Evolutionary conservation across 2,329 filamentous ascomycete species (phyloP).

Genomic region (Epichloe gansuensis): DNA sequence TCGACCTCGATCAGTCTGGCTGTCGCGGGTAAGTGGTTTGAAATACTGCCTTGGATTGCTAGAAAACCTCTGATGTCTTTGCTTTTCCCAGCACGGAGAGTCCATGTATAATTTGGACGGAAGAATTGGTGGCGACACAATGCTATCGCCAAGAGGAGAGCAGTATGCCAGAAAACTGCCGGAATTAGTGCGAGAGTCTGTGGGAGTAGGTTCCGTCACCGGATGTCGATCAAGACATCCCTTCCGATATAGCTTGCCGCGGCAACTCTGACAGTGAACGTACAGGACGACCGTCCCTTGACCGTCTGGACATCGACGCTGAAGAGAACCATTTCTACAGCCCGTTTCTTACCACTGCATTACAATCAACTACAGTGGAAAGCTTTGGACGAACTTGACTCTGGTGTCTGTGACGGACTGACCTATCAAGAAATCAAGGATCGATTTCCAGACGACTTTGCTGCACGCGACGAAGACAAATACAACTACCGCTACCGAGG

Average conservation of each 20-base stretch:
- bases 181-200: conserved; percentile 70
- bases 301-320: conserved; percentile 52
- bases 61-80: background rate
- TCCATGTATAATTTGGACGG: conserved; percentile 84
- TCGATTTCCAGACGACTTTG: conserved; percentile 85
- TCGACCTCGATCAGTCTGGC: conserved; percentile 88
- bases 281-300: conserved; percentile 44
- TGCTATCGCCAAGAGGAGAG: conserved; percentile 74
- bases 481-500: conserved; percentile 99
- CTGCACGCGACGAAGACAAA: conserved; percentile 91
- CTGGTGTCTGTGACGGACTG: conserved; percentile 89
- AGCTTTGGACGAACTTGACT: conserved; percentile 91
- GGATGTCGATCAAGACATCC: background rate
- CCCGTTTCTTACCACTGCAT: conserved; percentile 62
- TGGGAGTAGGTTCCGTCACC: conserved; percentile 49
- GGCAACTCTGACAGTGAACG: conserved; percentile 4
- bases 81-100: conserved; percentile 63
- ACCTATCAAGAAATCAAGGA: conserved; percentile 94
- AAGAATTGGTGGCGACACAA: conserved; percentile 83
- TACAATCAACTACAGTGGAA: conserved; percentile 99
- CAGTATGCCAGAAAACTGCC: conserved; percentile 78
- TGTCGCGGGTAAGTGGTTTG: conserved; percentile 60
- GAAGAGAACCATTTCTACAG: conserved; percentile 80
- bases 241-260: background rate
- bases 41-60: background rate